Evolutionary conservation across 129 eudicot genomes (phyloP), one percentile per base, ranked within the genome.

Genomic region (Logfia minima): DNA sequence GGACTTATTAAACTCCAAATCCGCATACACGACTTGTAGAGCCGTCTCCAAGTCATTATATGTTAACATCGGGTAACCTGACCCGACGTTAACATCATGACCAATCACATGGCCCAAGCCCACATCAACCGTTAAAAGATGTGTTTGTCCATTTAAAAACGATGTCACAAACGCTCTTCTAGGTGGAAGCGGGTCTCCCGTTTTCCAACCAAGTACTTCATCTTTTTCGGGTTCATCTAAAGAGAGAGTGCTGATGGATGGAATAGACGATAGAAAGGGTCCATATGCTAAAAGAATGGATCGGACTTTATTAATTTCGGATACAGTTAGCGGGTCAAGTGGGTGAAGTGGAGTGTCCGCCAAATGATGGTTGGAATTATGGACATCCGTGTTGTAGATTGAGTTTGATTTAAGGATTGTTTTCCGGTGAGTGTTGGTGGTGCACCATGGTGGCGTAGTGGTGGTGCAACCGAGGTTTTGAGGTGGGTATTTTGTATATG

Each of bases 181-280:
- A 21, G 85, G 71, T 22, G 87, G 90, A 8, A 91, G 82, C 0
- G 90, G 84, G 68, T 87, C 87, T 14, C 97, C 94, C 14, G 80
- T 62, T 66, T 34, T 68, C 97, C 95, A 88, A 23, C 52, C 48
- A 53, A 81, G 24, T 21, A 91, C 92, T 56, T 45, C 64, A 21
- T 24, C 24, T 70, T 91, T 91, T 6, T 80, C 77, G 11, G 92
- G 92, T 32, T 91, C 97, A 2, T 91, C 90, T 10, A 88, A 82
- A 1, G 85, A 75, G 52, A 90, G 83, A 13, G 83, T 85, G 67
- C 77, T 90, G 58, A 87, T 76, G 0, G 90, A 59, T 8, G 82
- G 86, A 32, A 77, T 72, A 56, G 84, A 74, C n/a, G 24, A 68
- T 4, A 22, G 21, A 75, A 77, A 89, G 53, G 82, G 84, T 1